Percentiles rank a stretch among this genome's conserved stretches.
Evolutionary conservation across 306 rosid species (phyloP).

Genomic region (Gastrolobium villosum): DNA sequence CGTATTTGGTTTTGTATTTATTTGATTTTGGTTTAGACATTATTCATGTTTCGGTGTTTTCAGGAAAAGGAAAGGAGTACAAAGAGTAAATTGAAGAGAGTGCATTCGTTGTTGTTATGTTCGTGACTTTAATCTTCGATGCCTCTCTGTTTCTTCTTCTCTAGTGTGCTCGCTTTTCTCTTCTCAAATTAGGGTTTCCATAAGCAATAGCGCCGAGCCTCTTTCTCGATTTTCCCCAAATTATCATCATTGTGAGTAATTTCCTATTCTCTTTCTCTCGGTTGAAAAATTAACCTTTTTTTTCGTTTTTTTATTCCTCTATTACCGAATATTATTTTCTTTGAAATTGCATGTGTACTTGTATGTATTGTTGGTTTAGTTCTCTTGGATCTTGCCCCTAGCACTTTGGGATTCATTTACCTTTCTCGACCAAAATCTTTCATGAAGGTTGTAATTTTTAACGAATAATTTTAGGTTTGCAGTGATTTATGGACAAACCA

Average conservation of each 20-base stretch:
- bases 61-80: slow-evolving; percentile 53
- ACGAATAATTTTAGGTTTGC: background rate
- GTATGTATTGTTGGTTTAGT: background rate
- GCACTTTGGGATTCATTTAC: background rate
- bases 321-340: background rate
- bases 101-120: slow-evolving; percentile 34
- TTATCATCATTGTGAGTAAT: slow-evolving; percentile 62
- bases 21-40: slow-evolving; percentile 37
- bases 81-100: slow-evolving; percentile 21
- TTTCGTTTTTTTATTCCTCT: background rate
- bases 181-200: slow-evolving; percentile 87
- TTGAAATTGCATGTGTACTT: background rate
- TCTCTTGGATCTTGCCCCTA: background rate
- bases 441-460: slow-evolving; percentile 11
- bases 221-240: slow-evolving; percentile 35
- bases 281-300: background rate
- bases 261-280: background rate
- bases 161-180: slow-evolving; percentile 63
- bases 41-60: slow-evolving; percentile 55
- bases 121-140: slow-evolving; percentile 36
- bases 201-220: slow-evolving; percentile 38
- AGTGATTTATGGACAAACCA: slow-evolving; percentile 19
- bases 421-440: background rate
- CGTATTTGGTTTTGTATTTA: slow-evolving; percentile 12
- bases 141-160: slow-evolving; percentile 53